Conservation (phyloP, 2,329 filamentous ascomycete genomes). For the Sclerotinia subarctica region DNA sequence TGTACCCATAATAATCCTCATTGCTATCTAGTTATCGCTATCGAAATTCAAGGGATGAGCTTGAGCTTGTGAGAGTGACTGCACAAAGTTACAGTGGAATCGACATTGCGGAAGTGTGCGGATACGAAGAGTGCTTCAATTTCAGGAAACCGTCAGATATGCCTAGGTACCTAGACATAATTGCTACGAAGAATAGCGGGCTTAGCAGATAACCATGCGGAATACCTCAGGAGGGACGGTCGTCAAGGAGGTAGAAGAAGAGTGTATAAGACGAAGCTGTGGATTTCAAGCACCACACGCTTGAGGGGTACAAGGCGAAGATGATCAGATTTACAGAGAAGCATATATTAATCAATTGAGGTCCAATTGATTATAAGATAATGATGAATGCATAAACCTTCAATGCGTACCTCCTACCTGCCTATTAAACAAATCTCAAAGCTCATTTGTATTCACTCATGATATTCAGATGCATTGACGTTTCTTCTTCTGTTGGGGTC, state of each 20-base stretch:
- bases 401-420: neutral
- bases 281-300: neutral
- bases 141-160: neutral
- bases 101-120: neutral
- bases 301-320: neutral
- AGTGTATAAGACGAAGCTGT: slow-evolving; percentile 8
- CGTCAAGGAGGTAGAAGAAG: neutral
- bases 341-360: neutral
- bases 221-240: neutral
- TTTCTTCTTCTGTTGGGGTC: neutral
- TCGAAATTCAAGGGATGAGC: slow-evolving; percentile 21
- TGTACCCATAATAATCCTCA: slow-evolving; percentile 6
- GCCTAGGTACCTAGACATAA: neutral
- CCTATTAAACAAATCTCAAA: neutral
- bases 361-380: neutral
- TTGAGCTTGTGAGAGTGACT: neutral
- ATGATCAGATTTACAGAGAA: neutral
- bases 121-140: neutral
- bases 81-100: neutral
- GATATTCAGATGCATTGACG: neutral
- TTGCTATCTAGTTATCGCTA: slow-evolving; percentile 2
- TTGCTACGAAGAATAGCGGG: neutral
- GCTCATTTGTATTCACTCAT: neutral
- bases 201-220: neutral
- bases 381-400: neutral